Percentiles rank a stretch among this genome's conserved stretches.
phyloP scores from a whole-genome alignment of 2,329 filamentous ascomycete species.

The Sarocladium oryzae region DNA sequence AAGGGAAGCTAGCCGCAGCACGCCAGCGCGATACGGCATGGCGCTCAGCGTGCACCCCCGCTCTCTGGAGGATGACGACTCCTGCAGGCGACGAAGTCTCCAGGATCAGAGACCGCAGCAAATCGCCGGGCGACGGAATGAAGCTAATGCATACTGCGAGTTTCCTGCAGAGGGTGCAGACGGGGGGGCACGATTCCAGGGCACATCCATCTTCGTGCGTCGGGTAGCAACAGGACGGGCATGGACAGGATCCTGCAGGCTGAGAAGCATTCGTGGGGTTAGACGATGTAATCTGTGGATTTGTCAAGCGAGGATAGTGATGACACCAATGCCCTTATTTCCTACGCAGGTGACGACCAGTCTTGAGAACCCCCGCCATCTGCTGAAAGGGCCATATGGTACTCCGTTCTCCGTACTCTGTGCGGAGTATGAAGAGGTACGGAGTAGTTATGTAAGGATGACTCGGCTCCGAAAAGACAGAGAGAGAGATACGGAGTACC shows the following conservation, averaged over 20 bases:
- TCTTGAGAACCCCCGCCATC: no score
- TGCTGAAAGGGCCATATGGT: no score
- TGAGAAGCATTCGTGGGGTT: not conserved
- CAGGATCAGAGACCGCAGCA: not conserved
- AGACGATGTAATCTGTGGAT: not conserved
- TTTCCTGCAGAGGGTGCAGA: not conserved
- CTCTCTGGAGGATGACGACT: not conserved
- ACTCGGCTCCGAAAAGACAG: not conserved
- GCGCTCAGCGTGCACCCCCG: not conserved
- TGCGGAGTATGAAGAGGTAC: no score
- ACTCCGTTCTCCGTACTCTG: no score
- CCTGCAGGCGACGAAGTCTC: not conserved
- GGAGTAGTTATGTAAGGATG: no score
- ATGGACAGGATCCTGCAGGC: conserved; percentile 1
- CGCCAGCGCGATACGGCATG: not conserved
- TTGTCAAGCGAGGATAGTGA: not conserved
- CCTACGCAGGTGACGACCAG: no score
- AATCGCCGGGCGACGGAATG: not conserved
- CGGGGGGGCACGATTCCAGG: not conserved
- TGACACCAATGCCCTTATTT: not conserved
- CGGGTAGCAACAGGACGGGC: conserved; percentile 1
- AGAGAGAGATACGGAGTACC: not conserved
- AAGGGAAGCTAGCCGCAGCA: no score
- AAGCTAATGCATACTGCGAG: conserved; percentile 6
- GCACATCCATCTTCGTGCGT: not conserved